Conservation (phyloP, 2,329 filamentous ascomycete species). For the Blastomyces emzantsi region DNA sequence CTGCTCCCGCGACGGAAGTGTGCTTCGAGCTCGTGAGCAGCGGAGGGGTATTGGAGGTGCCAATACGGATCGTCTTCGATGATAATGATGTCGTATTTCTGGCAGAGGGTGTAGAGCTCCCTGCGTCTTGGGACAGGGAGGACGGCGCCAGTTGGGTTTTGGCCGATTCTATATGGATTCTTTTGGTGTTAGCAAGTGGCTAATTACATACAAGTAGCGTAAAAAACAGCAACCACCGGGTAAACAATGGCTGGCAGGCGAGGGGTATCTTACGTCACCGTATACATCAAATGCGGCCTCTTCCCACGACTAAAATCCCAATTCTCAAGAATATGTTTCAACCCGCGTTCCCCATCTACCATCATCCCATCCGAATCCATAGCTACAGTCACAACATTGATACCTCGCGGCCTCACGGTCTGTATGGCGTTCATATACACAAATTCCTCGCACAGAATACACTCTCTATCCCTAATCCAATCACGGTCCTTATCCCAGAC, state of each 20-base stretch:
- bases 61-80: constrained; percentile 94
- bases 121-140: constrained; percentile 64
- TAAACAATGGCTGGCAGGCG: neutral
- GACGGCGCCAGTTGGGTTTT: constrained; percentile 76
- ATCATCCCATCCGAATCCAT: constrained; percentile 75
- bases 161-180: constrained; percentile 55
- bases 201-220: neutral
- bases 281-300: constrained; percentile 78
- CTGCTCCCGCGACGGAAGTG: constrained; percentile 23
- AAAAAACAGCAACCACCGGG: neutral
- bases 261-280: constrained; percentile 62
- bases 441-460: constrained; percentile 69
- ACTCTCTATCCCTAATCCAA: constrained; percentile 60
- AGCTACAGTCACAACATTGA: constrained; percentile 64
- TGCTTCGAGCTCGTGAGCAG: constrained; percentile 41
- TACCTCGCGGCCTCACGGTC: constrained; percentile 55
- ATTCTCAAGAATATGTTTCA: constrained; percentile 68
- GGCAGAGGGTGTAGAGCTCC: constrained; percentile 71
- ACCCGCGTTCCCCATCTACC: constrained; percentile 60
- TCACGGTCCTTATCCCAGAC: constrained; percentile 63
- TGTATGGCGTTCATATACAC: constrained; percentile 70
- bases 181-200: neutral
- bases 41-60: constrained; percentile 79
- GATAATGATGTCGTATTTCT: constrained; percentile 80
- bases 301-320: constrained; percentile 70